Evolutionary conservation across 2,329 filamentous ascomycete genomes (phyloP).

Genomic region (Pseudogymnoascus sp.): DNA sequence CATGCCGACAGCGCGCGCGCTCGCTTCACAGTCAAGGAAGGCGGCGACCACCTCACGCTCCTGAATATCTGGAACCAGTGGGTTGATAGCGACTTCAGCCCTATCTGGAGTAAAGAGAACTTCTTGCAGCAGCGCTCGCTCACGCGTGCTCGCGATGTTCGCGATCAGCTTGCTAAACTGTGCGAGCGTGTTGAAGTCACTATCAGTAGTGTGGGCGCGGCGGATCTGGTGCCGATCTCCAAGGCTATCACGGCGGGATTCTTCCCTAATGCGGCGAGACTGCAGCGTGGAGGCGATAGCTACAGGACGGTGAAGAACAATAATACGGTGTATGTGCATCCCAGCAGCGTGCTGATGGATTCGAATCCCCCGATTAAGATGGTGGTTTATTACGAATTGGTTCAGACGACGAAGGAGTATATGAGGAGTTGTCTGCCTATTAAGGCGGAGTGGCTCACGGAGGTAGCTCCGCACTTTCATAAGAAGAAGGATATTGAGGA

Average conservation of each 20-base stretch:
- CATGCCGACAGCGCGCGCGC: slow-evolving; percentile 86
- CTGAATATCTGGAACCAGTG: slow-evolving; percentile 95
- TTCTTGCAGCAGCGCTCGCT: slow-evolving; percentile 89
- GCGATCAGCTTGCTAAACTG: slow-evolving; percentile 84
- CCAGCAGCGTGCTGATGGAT: slow-evolving; percentile 72
- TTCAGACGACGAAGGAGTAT: slow-evolving; percentile 82
- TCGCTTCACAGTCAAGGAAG: slow-evolving; percentile 82
- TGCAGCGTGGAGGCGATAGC: slow-evolving; percentile 75
- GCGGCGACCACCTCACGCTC: slow-evolving; percentile 80
- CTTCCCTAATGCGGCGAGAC: slow-evolving; percentile 82
- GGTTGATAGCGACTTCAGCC: slow-evolving; percentile 83
- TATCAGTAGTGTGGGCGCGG: slow-evolving; percentile 58
- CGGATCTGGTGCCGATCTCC: slow-evolving; percentile 70
- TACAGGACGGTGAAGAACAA: slow-evolving; percentile 91
- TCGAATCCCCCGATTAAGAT: slow-evolving; percentile 69
- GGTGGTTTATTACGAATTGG: slow-evolving; percentile 80
- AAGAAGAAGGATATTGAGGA: slow-evolving; percentile 85
- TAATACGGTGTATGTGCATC: slow-evolving; percentile 85
- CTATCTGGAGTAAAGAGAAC: slow-evolving; percentile 84
- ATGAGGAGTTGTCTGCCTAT: slow-evolving; percentile 84
- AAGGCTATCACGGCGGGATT: slow-evolving; percentile 87
- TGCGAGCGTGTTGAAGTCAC: slow-evolving; percentile 89
- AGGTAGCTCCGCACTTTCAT: slow-evolving; percentile 90
- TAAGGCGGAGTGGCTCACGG: slow-evolving; percentile 74
- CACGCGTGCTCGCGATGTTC: slow-evolving; percentile 79